phyloP scores from a whole-genome alignment of 2,329 filamentous ascomycete genomes.

The Truncatella angustata region DNA sequence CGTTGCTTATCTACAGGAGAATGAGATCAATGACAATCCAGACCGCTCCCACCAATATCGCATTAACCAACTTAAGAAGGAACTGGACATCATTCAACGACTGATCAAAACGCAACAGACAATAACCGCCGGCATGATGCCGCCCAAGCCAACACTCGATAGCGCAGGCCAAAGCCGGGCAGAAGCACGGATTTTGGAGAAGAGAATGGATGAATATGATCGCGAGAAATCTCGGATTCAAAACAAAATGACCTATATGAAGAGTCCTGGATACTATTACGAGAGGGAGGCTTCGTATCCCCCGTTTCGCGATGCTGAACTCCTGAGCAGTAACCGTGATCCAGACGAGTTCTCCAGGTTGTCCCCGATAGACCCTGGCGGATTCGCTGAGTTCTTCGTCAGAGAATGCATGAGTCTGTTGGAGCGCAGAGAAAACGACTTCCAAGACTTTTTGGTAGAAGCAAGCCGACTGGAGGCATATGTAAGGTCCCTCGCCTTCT shows the following conservation, averaged over 20 bases:
- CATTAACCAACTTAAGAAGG: constrained; percentile 39
- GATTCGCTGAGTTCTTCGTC: constrained; percentile 36
- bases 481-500: constrained; percentile 14
- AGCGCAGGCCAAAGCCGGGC: constrained; percentile 13
- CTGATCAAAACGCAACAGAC: constrained; percentile 31
- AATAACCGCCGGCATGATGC: constrained; percentile 26
- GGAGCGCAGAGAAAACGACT: constrained; percentile 32
- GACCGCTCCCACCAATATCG: constrained; percentile 39
- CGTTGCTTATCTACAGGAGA: constrained; percentile 31
- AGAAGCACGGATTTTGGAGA: constrained; percentile 19
- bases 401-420: constrained; percentile 36
- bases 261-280: too few relatives aligned
- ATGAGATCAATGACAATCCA: constrained; percentile 38
- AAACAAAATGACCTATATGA: too few relatives aligned
- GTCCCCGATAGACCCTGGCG: constrained; percentile 34
- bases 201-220: constrained; percentile 16
- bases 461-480: constrained; percentile 25
- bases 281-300: too few relatives aligned
- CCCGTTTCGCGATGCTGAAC: constrained; percentile 7
- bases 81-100: constrained; percentile 36
- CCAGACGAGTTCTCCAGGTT: constrained; percentile 31
- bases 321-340: constrained; percentile 15
- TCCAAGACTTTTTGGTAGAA: constrained; percentile 24
- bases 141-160: constrained; percentile 15
- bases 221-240: background rate